These are phyloP conservation scores for Rehmannia glutinosa DNA, from an alignment of 257 asterid genomes.

Conservation along the genomic window DNA sequence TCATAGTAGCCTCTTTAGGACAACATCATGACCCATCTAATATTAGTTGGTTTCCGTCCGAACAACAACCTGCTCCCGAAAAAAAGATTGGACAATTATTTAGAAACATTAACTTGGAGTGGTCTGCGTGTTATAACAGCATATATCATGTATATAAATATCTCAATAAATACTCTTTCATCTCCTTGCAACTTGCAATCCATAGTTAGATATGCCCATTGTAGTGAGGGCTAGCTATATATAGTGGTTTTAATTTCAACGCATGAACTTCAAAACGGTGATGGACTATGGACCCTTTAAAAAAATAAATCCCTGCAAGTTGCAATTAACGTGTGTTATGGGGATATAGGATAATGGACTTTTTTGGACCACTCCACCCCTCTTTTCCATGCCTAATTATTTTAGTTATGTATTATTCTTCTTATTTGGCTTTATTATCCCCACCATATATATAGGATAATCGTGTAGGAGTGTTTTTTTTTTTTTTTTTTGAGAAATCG, in stretches of 20 bases:
- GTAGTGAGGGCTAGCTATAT: slow-evolving; percentile 9
- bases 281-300: background rate
- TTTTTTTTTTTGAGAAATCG: too few species aligned
- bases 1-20: too few species aligned
- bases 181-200: slow-evolving; percentile 3
- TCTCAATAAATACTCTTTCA: background rate
- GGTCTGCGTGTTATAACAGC: too few species aligned
- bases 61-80: too few species aligned
- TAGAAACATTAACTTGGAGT: too few species aligned
- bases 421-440: too few species aligned
- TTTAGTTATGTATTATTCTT: background rate
- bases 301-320: slow-evolving; percentile 20
- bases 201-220: background rate
- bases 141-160: too few species aligned
- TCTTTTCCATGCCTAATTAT: slow-evolving; percentile 33
- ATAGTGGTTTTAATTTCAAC: slow-evolving; percentile 12
- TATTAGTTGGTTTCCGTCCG: too few species aligned
- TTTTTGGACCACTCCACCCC: slow-evolving; percentile 26
- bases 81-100: too few species aligned
- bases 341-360: slow-evolving; percentile 32
- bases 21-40: too few species aligned
- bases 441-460: too few species aligned
- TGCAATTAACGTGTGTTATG: slow-evolving; percentile 28
- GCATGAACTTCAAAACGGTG: slow-evolving; percentile 15
- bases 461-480: too few species aligned